phyloP scores from a whole-genome alignment of 371 early-diverging fungal genomes.

The Rhizopus stolonifer region DNA sequence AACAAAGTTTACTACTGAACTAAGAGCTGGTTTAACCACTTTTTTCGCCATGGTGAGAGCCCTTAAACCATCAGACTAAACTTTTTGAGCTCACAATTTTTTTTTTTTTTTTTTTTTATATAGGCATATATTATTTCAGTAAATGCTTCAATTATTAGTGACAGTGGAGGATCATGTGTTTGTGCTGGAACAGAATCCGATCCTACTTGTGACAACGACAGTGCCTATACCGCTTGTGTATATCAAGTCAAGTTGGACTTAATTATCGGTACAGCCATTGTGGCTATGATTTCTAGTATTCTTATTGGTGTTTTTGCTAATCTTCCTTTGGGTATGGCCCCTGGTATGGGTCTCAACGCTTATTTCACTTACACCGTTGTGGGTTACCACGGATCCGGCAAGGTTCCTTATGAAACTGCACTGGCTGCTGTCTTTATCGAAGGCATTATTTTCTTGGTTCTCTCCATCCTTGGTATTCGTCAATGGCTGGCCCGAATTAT shows the following conservation, averaged over 20 bases:
- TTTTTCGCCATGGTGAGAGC: conserved; percentile 39
- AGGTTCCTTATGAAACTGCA: conserved; percentile 66
- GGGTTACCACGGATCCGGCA: conserved; percentile 74
- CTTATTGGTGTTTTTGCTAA: conserved; percentile 74
- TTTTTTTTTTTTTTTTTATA: too few species aligned
- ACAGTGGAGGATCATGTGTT: conserved; percentile 75
- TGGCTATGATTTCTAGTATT: conserved; percentile 63
- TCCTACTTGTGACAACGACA: conserved; percentile 45
- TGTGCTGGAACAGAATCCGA: conserved; percentile 53
- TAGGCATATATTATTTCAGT: conserved; percentile 51
- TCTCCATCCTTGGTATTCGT: conserved; percentile 74
- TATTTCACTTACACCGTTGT: conserved; percentile 82
- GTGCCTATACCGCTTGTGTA: conserved; percentile 61
- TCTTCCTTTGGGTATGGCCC: conserved; percentile 76
- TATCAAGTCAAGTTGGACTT: conserved; percentile 65
- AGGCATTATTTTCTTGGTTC: conserved; percentile 70
- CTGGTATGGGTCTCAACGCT: conserved; percentile 80
- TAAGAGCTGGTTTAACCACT: conserved; percentile 64
- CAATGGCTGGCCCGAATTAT: conserved; percentile 76
- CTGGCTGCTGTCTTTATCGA: conserved; percentile 79
- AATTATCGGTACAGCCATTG: conserved; percentile 71
- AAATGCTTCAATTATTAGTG: conserved; percentile 72
- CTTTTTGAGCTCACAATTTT: too few species aligned
- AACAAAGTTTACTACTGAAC: conserved; percentile 65
- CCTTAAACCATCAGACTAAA: too few species aligned